phyloP scores from a whole-genome alignment of 2,329 filamentous ascomycete species.

The Tolypocladium paradoxum region DNA sequence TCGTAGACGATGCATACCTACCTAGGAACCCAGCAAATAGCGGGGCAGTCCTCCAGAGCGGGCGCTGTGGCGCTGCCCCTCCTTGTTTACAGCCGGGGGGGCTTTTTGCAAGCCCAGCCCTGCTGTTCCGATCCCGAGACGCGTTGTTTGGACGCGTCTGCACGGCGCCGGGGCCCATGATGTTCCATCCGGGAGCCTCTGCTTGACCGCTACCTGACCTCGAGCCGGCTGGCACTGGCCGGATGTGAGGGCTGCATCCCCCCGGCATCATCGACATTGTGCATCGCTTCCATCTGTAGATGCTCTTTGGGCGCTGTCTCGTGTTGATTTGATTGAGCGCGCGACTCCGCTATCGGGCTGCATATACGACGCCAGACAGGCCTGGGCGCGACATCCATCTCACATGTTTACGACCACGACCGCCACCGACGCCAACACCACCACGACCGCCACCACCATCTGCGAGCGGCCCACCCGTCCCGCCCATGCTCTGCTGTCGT shows the following conservation, averaged over 20 bases:
- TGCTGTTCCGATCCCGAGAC: neutral
- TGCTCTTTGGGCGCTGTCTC: neutral
- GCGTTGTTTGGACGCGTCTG: neutral
- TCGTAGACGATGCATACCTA: no score
- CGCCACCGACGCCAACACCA: neutral
- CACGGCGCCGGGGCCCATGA: neutral
- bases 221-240: neutral
- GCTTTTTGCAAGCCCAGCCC: neutral
- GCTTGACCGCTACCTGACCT: neutral
- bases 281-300: neutral
- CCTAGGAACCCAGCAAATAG: no score
- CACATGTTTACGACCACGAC: neutral
- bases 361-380: neutral
- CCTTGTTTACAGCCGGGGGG: neutral
- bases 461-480: slow-evolving; percentile 8
- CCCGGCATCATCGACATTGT: neutral
- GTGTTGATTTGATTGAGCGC: neutral
- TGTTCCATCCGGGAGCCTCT: neutral
- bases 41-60: neutral
- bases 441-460: neutral
- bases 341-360: neutral
- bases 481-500: neutral
- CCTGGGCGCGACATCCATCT: neutral
- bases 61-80: neutral
- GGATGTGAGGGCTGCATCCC: neutral